phyloP scores from a whole-genome alignment of 441 rosid genomes.

The Pelargonium citronellum region DNA sequence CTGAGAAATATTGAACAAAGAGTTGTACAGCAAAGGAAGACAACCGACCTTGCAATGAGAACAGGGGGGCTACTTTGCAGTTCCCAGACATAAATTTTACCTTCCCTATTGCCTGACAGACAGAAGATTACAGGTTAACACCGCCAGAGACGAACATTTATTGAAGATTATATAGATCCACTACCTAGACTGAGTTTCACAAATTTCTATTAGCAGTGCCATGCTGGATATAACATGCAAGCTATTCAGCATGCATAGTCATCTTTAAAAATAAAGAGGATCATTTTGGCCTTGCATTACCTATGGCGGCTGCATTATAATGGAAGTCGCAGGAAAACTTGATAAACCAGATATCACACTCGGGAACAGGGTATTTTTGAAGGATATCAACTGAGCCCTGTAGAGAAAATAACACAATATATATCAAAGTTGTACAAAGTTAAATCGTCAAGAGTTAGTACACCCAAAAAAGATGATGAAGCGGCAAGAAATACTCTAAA shows the following conservation, averaged over 20 bases:
- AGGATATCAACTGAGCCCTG: constrained; percentile 87
- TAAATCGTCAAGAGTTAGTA: background rate
- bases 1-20: background rate
- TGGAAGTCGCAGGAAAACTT: constrained; percentile 90
- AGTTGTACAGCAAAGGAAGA: background rate
- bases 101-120: constrained; percentile 81
- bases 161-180: background rate
- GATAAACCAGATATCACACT: constrained; percentile 95
- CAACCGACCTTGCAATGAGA: constrained; percentile 63
- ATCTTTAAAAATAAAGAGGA: background rate
- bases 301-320: constrained; percentile 70
- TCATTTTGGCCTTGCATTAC: constrained; percentile 29
- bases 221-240: background rate
- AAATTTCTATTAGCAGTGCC: background rate
- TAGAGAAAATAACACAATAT: constrained; percentile 18
- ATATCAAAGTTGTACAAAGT: background rate
- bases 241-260: background rate
- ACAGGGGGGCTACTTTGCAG: constrained; percentile 84
- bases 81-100: constrained; percentile 95
- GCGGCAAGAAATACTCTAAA: too few relatives aligned
- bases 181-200: background rate
- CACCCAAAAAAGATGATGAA: background rate
- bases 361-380: constrained; percentile 84
- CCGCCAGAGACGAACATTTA: background rate
- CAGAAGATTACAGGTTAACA: constrained; percentile 7